Conservation (phyloP, 768 basidiomycete species). For the Amanita inopinata region DNA sequence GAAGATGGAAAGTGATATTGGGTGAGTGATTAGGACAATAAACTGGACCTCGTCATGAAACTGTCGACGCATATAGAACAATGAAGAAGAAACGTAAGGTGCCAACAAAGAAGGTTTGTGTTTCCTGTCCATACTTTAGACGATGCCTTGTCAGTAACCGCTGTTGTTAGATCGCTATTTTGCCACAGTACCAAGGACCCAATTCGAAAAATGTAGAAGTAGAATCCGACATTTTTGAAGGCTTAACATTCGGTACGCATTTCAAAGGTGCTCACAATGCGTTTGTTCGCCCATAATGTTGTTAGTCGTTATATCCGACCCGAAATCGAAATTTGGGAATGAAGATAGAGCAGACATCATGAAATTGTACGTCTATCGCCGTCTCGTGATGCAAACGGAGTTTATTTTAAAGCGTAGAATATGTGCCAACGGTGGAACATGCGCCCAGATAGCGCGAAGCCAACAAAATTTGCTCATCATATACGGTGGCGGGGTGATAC, state of each 20-base stretch:
- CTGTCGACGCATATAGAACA: slow-evolving; percentile 15
- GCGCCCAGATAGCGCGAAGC: slow-evolving; percentile 49
- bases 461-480: slow-evolving; percentile 48
- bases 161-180: slow-evolving; percentile 43
- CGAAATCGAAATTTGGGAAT: slow-evolving; percentile 55
- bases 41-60: background rate
- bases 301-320: slow-evolving; percentile 67
- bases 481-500: slow-evolving; percentile 59
- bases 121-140: background rate
- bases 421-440: slow-evolving; percentile 56
- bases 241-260: slow-evolving; percentile 74
- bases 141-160: no score
- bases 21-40: slow-evolving; percentile 24
- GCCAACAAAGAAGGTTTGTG: slow-evolving; percentile 38
- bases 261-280: background rate
- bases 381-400: background rate
- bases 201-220: slow-evolving; percentile 49
- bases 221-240: slow-evolving; percentile 60
- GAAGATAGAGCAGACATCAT: slow-evolving; percentile 61
- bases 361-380: slow-evolving; percentile 42
- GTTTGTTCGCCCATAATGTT: background rate
- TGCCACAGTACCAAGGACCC: slow-evolving; percentile 60
- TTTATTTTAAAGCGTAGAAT: slow-evolving; percentile 37
- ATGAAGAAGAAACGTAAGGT: slow-evolving; percentile 53
- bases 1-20: slow-evolving; percentile 56